phyloP scores from a whole-genome alignment of 345 rosid species.

The Camelina laxa region DNA sequence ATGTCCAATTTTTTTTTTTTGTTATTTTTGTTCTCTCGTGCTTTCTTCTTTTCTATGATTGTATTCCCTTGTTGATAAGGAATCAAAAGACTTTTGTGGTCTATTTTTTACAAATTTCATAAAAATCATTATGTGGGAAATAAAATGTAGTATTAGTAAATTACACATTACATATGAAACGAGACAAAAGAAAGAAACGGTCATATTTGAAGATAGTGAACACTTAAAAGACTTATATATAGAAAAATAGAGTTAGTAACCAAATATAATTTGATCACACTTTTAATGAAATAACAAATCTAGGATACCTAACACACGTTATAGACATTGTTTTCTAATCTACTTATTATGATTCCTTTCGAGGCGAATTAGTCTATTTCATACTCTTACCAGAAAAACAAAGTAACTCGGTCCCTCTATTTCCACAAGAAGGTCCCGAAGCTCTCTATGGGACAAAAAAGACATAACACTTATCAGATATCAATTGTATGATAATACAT shows the following conservation, averaged over 20 bases:
- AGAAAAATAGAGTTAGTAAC: conserved; percentile 19
- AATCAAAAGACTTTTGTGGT: neutral
- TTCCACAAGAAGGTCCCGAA: conserved; percentile 33
- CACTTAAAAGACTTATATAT: neutral
- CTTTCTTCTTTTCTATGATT: neutral
- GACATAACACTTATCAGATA: conserved; percentile 19
- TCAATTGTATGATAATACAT: conserved; percentile 5
- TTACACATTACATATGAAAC: neutral
- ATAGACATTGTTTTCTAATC: conserved; percentile 27
- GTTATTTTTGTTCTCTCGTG: neutral
- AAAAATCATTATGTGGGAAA: neutral
- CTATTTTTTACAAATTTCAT: neutral
- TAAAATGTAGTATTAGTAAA: neutral
- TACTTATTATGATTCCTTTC: conserved; percentile 36
- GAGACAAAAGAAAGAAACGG: neutral
- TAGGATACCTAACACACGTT: conserved; percentile 43
- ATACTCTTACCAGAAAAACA: conserved; percentile 18
- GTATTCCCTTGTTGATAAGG: neutral
- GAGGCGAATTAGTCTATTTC: conserved; percentile 30
- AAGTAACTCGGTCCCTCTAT: conserved; percentile 39
- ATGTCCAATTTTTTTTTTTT: too few species aligned
- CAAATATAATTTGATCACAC: conserved; percentile 30
- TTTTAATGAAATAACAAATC: conserved; percentile 19
- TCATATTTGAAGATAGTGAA: conserved; percentile 4
- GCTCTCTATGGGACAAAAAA: conserved; percentile 11